Base-by-base conservation (phyloP, 257 asterid genomes). In the Petunia secreta region DNA sequence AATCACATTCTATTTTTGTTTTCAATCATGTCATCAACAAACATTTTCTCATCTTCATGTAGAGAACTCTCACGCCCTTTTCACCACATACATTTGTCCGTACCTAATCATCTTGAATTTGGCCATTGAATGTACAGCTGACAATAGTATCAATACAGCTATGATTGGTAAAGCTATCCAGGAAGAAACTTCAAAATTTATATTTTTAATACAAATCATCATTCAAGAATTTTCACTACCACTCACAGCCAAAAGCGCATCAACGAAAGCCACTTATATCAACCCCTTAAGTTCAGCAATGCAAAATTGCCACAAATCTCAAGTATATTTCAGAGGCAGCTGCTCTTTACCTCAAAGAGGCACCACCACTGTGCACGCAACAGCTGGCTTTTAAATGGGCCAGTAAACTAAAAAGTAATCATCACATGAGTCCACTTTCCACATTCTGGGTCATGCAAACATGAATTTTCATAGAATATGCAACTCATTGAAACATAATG, bases 271-370 rank as follows among this genome's bases (percentile, higher is more conserved):
- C 34, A 25, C 68, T 36, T 63, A 63, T 34, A 34, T 63, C 68
- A 62, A 14, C 68, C 46, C 46, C 73, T 39, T 39, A 65, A 39
- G 71, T 65, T 65, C 36, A 65, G 53, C 52, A 65, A 25, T 65
- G 52, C 74, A 40, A 65, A 65, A 65, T 38, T 65, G 74, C 52
- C 74, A 40, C 74, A 65, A 39, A 36, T 40, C 52, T 65, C 52
- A 40, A 65, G 74, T 52, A 65, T 65, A 50, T 40, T 65, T 65
- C 74, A 65, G 74, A 65, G 39, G 53, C 74, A 65, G 74, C 74
- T 65, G 52, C 74, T 65, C 74, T 40, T 46, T 64, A 25, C 48
- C 71, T 65, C 36, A 14, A 6, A 65, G 2, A 37, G 44, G 68
- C 68, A 63, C 44, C 8, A 37, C 43, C 43, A 63, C 4, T 63